These are phyloP conservation scores for Entomortierella lignicola DNA, from an alignment of 192 early-diverging fungal species.

Conservation along the genomic window DNA sequence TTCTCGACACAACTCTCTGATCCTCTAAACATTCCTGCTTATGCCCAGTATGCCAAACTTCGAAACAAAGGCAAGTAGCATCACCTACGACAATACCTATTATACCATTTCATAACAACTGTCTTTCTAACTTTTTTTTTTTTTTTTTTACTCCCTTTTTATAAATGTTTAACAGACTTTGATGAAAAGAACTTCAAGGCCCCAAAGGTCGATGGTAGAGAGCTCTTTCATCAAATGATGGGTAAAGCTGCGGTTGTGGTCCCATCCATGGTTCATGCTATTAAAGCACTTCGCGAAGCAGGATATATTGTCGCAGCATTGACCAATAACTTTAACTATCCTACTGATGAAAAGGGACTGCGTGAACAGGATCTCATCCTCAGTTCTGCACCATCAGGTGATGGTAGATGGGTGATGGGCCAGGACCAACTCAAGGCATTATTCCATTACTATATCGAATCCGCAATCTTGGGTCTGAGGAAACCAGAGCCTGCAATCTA, in stretches of 20 bases:
- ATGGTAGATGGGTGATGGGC: constrained; percentile 46
- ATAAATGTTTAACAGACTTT: constrained; percentile 12
- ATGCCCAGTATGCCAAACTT: constrained; percentile 53
- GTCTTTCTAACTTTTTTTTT: neutral
- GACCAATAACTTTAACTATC: constrained; percentile 83
- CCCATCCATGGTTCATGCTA: constrained; percentile 59
- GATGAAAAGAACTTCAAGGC: constrained; percentile 28
- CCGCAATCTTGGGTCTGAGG: constrained; percentile 74
- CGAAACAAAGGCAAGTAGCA: constrained; percentile 30
- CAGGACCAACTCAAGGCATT: constrained; percentile 56
- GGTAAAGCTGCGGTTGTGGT: constrained; percentile 60
- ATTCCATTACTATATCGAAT: constrained; percentile 85
- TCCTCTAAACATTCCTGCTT: constrained; percentile 59
- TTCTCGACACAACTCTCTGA: constrained; percentile 72
- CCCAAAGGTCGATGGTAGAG: constrained; percentile 64
- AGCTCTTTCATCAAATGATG: constrained; percentile 74
- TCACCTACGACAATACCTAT: too few species aligned
- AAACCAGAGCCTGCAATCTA: constrained; percentile 88
- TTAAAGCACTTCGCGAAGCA: constrained; percentile 50
- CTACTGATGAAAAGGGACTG: constrained; percentile 45
- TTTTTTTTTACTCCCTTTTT: neutral
- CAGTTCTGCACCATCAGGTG: constrained; percentile 11
- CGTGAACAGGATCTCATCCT: constrained; percentile 43
- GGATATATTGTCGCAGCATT: constrained; percentile 81
- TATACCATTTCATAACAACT: neutral